Conservation (phyloP, 2,329 filamentous ascomycete genomes). For the Sphaerulina musiva region DNA sequence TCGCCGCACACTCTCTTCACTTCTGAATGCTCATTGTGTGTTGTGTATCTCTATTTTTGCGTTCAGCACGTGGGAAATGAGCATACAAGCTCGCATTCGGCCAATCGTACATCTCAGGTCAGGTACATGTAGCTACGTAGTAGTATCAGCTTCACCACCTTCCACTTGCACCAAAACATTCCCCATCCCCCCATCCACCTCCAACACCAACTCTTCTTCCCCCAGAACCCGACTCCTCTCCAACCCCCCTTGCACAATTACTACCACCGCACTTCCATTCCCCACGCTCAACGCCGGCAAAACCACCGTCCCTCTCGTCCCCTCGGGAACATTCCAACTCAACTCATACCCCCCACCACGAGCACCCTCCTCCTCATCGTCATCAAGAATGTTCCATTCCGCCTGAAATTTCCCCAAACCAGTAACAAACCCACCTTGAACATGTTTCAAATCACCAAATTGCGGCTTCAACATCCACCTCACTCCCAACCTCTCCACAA, state of each 20-base stretch:
- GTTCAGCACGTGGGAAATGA: no score
- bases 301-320: slow-evolving; percentile 28
- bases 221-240: neutral
- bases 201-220: neutral
- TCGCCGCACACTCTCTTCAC: no score
- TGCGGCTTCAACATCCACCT: slow-evolving; percentile 42
- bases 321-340: slow-evolving; percentile 25
- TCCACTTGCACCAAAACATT: neutral
- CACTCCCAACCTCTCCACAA: slow-evolving; percentile 37
- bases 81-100: no score
- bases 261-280: neutral
- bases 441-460: slow-evolving; percentile 40
- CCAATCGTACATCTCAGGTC: no score
- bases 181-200: neutral
- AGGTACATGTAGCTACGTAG: no score
- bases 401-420: slow-evolving; percentile 40
- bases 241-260: neutral
- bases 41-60: no score
- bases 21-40: no score
- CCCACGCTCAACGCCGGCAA: slow-evolving; percentile 18
- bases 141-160: no score
- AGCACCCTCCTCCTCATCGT: no score
- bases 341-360: slow-evolving; percentile 14
- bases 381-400: slow-evolving; percentile 25
- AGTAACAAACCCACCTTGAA: slow-evolving; percentile 43